Conservation (phyloP, 139 green algal species). For the Auxenochlorella pyrenoidosa region DNA sequence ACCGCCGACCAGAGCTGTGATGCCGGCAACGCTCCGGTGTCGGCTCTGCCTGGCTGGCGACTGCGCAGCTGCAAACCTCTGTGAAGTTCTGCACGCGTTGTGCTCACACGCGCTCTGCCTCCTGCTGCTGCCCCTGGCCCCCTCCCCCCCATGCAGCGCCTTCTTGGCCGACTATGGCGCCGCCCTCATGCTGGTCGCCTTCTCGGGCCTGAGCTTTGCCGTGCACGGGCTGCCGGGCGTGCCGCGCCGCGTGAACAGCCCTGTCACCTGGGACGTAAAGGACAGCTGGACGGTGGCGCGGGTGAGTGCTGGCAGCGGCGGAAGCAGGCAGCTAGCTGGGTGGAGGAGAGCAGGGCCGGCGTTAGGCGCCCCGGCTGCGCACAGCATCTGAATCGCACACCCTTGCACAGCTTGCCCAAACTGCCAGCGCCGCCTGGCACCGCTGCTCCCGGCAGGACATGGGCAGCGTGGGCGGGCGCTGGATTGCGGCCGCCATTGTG, state of each 20-base stretch:
- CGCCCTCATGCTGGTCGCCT: conserved; percentile 74
- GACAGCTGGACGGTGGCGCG: conserved; percentile 50
- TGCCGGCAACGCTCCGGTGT: no score
- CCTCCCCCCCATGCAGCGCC: neutral
- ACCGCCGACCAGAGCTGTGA: no score
- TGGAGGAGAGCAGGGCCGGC: no score
- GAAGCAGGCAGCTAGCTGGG: neutral
- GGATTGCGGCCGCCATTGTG: conserved; percentile 80
- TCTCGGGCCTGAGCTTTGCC: conserved; percentile 71
- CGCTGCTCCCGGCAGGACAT: conserved; percentile 51
- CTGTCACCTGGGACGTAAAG: conserved; percentile 75
- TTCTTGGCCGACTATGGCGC: conserved; percentile 90
- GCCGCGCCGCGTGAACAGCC: conserved; percentile 64
- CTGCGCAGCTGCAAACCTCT: neutral
- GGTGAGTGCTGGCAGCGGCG: conserved; percentile 41
- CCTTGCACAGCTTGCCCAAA: no score
- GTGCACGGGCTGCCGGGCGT: conserved; percentile 57
- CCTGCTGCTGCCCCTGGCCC: neutral
- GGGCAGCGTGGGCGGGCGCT: conserved; percentile 55
- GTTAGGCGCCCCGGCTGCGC: no score
- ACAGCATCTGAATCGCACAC: no score
- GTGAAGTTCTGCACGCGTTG: no score
- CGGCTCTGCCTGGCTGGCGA: neutral
- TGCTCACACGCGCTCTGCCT: no score
- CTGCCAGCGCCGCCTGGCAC: no score